These are phyloP conservation scores for Botrytis squamosa DNA, from an alignment of 2,329 filamentous ascomycete species.

Conservation along the genomic window DNA sequence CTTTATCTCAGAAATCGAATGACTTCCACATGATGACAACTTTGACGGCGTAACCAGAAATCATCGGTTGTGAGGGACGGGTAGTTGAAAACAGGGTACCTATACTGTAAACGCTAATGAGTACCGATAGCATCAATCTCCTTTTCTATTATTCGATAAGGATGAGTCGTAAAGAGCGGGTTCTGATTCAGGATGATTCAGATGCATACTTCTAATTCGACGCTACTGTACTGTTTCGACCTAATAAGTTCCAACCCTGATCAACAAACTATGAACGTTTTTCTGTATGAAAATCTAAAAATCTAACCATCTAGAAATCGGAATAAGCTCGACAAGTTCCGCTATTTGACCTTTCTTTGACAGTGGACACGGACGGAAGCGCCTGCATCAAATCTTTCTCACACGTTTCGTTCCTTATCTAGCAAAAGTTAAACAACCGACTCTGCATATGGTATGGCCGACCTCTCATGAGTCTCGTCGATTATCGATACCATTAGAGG, in stretches of 20 bases:
- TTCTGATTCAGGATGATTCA: not conserved
- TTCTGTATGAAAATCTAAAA: not conserved
- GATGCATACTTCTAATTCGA: not conserved
- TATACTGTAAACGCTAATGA: not conserved
- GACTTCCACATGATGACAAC: constrained; percentile 4
- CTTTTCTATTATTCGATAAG: not conserved
- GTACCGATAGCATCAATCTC: not conserved
- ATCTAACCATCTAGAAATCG: not conserved
- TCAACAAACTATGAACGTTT: not conserved
- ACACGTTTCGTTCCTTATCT: not conserved
- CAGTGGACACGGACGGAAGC: constrained; percentile 5
- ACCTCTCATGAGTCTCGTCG: not conserved
- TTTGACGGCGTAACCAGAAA: not conserved
- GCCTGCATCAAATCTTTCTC: constrained; percentile 9
- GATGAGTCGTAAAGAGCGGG: not conserved
- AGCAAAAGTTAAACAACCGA: not conserved
- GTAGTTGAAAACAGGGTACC: not conserved
- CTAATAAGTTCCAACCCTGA: not conserved
- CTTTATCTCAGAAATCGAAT: not conserved
- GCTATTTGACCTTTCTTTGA: constrained; percentile 1
- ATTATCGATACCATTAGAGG: not conserved
- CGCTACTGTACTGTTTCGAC: not conserved
- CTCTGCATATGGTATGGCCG: not conserved
- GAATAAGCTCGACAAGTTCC: not conserved
- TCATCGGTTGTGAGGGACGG: not conserved